Evolutionary conservation across 2,329 filamentous ascomycete genomes (phyloP).

Genomic region (Sporothrix globosa): DNA sequence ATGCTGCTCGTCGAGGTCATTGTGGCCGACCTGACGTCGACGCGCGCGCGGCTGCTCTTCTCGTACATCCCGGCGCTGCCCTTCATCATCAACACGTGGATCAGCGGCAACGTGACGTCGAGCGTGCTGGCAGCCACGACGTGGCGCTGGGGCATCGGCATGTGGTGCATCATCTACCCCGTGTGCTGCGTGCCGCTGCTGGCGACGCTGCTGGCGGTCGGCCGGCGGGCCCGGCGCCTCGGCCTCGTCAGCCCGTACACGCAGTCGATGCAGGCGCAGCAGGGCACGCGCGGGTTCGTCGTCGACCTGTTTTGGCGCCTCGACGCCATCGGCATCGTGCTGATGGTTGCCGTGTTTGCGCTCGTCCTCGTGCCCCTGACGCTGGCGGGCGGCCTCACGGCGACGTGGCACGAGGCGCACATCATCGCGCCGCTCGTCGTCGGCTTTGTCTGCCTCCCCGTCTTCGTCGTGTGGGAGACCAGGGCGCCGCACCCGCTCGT

Average conservation of each 20-base stretch:
- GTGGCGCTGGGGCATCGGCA: conserved; percentile 67
- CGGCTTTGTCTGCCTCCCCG: conserved; percentile 53
- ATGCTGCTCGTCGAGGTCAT: conserved; percentile 66
- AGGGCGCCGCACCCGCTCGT: conserved; percentile 58
- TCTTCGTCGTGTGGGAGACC: conserved; percentile 56
- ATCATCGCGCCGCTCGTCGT: conserved; percentile 52
- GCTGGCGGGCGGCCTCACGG: conserved; percentile 49
- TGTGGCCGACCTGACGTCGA: conserved; percentile 65
- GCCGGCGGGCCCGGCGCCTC: conserved; percentile 55
- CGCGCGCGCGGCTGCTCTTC: conserved; percentile 65
- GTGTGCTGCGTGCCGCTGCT: conserved; percentile 57
- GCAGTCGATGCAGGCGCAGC: conserved; percentile 36
- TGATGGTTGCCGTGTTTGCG: conserved; percentile 52
- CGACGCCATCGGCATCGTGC: conserved; percentile 51
- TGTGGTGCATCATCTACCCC: conserved; percentile 66
- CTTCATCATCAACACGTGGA: conserved; percentile 66
- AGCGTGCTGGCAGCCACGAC: conserved; percentile 54
- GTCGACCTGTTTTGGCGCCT: conserved; percentile 53
- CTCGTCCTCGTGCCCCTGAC: conserved; percentile 53
- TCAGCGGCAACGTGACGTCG: conserved; percentile 60
- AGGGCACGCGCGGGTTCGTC: conserved; percentile 40
- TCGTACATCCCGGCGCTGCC: conserved; percentile 65
- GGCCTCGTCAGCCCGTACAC: conserved; percentile 50
- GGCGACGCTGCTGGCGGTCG: conserved; percentile 50
- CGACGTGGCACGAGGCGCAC: conserved; percentile 46